A percentile compares a stretch with the other conserved stretches of the same genome.
phyloP scores from a whole-genome alignment of 257 asterid species.

The Fraxinus quadrangulata region DNA sequence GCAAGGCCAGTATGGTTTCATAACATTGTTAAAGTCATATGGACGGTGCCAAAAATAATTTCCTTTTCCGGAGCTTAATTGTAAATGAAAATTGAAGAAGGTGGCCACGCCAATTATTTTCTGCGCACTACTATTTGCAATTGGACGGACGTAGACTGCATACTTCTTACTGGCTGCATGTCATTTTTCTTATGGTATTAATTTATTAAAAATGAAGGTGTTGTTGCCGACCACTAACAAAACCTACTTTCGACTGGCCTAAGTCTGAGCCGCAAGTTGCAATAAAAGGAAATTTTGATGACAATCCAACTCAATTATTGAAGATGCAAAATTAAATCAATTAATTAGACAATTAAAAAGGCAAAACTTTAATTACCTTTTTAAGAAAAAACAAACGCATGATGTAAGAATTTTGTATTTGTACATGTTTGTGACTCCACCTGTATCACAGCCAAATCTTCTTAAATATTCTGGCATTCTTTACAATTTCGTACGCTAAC shows the following conservation, averaged over 20 bases:
- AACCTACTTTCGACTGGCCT: not conserved
- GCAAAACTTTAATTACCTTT: not conserved
- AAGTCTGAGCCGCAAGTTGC: too few relatives aligned
- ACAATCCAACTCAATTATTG: constrained; percentile 2
- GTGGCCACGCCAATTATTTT: not conserved
- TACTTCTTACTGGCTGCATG: not conserved
- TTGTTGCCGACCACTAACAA: not conserved
- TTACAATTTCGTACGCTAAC: constrained; percentile 30
- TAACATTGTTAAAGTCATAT: not conserved
- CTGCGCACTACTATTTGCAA: not conserved
- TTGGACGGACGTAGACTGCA: not conserved
- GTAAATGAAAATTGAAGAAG: not conserved
- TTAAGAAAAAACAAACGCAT: not conserved
- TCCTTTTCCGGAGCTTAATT: not conserved
- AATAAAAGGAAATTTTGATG: not conserved
- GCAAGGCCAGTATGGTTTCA: too few relatives aligned
- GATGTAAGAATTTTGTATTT: not conserved
- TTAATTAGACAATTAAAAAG: not conserved
- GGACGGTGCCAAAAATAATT: not conserved
- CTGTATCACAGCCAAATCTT: constrained; percentile 5
- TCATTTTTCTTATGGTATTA: not conserved
- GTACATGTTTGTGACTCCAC: not conserved
- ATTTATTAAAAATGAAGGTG: not conserved
- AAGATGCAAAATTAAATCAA: not conserved
- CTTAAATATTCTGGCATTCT: constrained; percentile 25